These are phyloP conservation scores for Agaricales sp. DNA, from an alignment of 1,284 basidiomycete genomes.

Conservation along the genomic window DNA sequence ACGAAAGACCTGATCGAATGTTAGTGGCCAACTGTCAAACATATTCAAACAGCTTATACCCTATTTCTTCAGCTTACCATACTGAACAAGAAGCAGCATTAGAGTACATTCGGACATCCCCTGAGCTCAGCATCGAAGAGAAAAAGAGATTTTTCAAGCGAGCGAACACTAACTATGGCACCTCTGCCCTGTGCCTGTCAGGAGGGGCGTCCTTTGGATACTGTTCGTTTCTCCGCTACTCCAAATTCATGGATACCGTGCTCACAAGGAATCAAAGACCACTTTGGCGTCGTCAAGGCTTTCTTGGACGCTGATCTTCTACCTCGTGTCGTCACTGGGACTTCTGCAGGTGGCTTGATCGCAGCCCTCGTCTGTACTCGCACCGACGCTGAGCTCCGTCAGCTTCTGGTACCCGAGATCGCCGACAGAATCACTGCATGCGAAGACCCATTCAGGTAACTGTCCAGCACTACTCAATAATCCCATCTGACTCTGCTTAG, in stretches of 20 bases:
- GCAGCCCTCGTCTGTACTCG: conserved; percentile 83
- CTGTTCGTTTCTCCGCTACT: conserved; percentile 35
- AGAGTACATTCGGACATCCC: conserved; percentile 63
- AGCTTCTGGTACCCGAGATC: conserved; percentile 70
- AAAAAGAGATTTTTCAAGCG: conserved; percentile 90
- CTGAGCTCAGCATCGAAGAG: conserved; percentile 73
- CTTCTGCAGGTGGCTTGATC: conserved; percentile 86
- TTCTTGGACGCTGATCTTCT: conserved; percentile 83
- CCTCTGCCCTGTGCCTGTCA: conserved; percentile 86
- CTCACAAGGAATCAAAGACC: conserved; percentile 38
- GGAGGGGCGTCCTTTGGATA: conserved; percentile 95
- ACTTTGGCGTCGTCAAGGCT: conserved; percentile 87
- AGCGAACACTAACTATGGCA: conserved; percentile 83
- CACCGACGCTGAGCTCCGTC: conserved; percentile 81
- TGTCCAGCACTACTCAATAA: conserved; percentile 32
- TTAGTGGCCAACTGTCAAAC: conserved; percentile 24
- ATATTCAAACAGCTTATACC: neutral
- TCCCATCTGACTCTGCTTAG: neutral
- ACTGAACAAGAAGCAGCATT: conserved; percentile 70
- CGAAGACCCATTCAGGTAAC: conserved; percentile 77
- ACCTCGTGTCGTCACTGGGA: conserved; percentile 86
- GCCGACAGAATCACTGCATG: conserved; percentile 89
- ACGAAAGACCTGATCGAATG: conserved; percentile 84
- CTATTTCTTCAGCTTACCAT: conserved; percentile 51
- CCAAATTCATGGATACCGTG: neutral